Evolutionary conservation across 2,329 filamentous ascomycete genomes (phyloP), one percentile per base, ranked within the genome.

Genomic region (Talaromyces piceae): DNA sequence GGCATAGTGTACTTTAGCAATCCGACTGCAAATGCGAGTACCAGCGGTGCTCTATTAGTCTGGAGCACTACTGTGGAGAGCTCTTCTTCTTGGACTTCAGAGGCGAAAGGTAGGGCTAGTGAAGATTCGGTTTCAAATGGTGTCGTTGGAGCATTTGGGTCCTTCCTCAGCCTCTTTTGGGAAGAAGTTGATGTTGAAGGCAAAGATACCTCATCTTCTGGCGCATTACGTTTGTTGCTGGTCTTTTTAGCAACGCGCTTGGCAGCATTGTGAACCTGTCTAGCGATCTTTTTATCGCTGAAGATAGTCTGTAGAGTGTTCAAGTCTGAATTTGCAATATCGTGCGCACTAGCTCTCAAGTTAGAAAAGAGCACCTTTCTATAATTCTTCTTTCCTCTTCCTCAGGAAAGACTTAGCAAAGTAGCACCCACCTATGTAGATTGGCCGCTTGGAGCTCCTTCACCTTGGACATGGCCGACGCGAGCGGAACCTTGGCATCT

Each of bases 1-100:
- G 89, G 87, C 84, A 91, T 91, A 0, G 88, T 94, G 63, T 86
- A 83, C 43, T 86, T 84, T 44, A 94, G 65, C 45, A 91, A 64
- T 54, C 82, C 80, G 12, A 89, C 79, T 1, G 86, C 83, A 67
- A 94, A 94, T 0, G 88, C 88, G 4, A 95, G 76, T 1, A 95
- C 82, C 1, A 95, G 71, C 1, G 90, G 89, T 2, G 90, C 89
- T 33, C 90, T 77, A 61, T 95, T 94, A 0, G 88, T 93, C 55
- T 83, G 72, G 1, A 95, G 59, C 0, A 74, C 71, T 1, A 80
- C 79, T 2, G 70, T 66, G 12, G 74, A 72, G 4, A 95, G 79
- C 6, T 76, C 69, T 1, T 80, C 76, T 58, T 87, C 83, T 44
- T 83, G 50, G 25, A 55, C 58, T 9, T 25, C 39, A 25, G 57